A percentile compares a stretch with the other conserved stretches of the same genome.
These are phyloP conservation scores for Calocera cornea DNA, from an alignment of 768 basidiomycete species.

Conservation along the genomic window DNA sequence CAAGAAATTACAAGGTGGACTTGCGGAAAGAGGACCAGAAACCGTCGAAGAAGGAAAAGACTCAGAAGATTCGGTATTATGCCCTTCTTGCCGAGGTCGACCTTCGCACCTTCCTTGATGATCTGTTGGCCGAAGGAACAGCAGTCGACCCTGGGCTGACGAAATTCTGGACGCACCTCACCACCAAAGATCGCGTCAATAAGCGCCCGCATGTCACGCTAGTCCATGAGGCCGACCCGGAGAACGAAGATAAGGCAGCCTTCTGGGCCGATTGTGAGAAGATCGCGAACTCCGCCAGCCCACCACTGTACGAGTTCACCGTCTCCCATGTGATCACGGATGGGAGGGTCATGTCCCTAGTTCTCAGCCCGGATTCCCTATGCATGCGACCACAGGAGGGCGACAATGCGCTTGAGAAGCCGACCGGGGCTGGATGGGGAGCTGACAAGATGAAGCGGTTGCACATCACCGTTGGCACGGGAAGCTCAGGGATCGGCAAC, in stretches of 20 bases:
- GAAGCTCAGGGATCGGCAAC: constrained; percentile 35
- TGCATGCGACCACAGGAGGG: constrained; percentile 22
- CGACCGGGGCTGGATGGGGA: constrained; percentile 24
- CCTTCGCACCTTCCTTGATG: constrained; percentile 35
- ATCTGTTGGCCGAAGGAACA: constrained; percentile 24
- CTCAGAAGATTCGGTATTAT: constrained; percentile 45
- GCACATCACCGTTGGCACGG: constrained; percentile 83
- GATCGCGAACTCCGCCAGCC: constrained; percentile 27
- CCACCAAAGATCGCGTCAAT: constrained; percentile 35
- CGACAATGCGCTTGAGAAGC: constrained; percentile 28
- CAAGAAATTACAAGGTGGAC: constrained; percentile 27
- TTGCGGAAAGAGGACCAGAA: constrained; percentile 22
- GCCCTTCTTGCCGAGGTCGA: constrained; percentile 65
- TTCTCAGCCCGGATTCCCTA: constrained; percentile 42
- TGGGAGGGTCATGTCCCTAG: constrained; percentile 63
- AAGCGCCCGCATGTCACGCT: constrained; percentile 73
- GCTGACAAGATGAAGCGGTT: constrained; percentile 37
- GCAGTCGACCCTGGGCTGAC: constrained; percentile 24
- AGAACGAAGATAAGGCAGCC: constrained; percentile 21
- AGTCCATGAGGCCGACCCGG: constrained; percentile 49
- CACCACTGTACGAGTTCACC: constrained; percentile 47
- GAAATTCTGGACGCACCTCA: constrained; percentile 40
- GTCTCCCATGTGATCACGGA: constrained; percentile 61
- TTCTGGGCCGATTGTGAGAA: constrained; percentile 43
- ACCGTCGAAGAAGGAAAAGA: constrained; percentile 24